Percentiles rank a stretch among this genome's conserved stretches.
Conservation (phyloP, 1,139 yeast species). For the Zhuliangozyma blackwelliae region DNA sequence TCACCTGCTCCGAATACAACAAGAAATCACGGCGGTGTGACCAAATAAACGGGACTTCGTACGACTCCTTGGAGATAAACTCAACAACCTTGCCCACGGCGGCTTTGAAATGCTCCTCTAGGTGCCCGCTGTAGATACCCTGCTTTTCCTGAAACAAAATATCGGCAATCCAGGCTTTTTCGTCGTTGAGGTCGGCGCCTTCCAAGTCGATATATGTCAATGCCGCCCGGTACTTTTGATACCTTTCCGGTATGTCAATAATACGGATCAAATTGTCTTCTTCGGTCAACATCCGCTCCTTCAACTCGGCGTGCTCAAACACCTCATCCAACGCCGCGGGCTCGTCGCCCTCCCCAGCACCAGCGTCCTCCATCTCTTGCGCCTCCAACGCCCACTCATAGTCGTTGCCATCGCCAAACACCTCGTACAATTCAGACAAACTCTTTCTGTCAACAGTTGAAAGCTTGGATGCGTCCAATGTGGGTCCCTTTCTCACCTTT, state of each 20-base stretch:
- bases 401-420: conserved; percentile 95
- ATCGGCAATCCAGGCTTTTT: conserved; percentile 75
- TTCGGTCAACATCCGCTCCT: conserved; percentile 86
- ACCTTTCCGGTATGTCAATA: conserved; percentile 90
- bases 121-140: conserved; percentile 28
- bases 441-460: conserved; percentile 88
- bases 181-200: conserved; percentile 64
- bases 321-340: conserved; percentile 77
- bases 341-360: conserved; percentile 49
- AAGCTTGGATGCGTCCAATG: conserved; percentile 54
- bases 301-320: conserved; percentile 90
- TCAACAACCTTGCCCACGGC: conserved; percentile 77
- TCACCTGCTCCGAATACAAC: conserved; percentile 53
- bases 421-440: conserved; percentile 87
- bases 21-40: conserved; percentile 90
- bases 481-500: conserved; percentile 38
- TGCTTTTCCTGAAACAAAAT: conserved; percentile 52
- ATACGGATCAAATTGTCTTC: conserved; percentile 86
- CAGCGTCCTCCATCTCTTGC: conserved; percentile 66
- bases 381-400: conserved; percentile 98
- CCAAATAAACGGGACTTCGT: conserved; percentile 97
- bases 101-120: conserved; percentile 57
- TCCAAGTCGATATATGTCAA: conserved; percentile 64
- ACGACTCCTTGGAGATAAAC: conserved; percentile 70
- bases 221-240: conserved; percentile 65